Evolutionary conservation across 352 stramenopile genomes (phyloP), one percentile per base, ranked within the genome.

Genomic region (Peronospora farinosa): DNA sequence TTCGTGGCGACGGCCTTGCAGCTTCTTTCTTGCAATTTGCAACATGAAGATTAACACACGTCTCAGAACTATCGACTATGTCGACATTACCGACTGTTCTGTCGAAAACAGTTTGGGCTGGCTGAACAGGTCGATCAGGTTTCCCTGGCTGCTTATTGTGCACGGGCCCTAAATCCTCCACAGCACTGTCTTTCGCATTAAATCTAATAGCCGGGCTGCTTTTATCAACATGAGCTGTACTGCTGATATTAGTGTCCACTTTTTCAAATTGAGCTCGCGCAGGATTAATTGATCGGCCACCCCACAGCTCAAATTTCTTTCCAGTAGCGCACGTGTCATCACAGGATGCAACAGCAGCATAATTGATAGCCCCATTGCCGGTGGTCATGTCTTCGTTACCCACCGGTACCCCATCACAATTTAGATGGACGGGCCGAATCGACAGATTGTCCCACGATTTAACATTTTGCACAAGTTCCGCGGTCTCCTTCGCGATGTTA

Each of bases 211-310:
- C 31, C 9, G 12, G 10, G 13, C 31, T 12, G 11, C 2, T 9
- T 28, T 16, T 30, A 6, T 42, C 37, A 42, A 7, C 3, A 9
- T 27, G 27, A 30, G 16, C 15, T 28, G 11, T 25, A 15, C 12
- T 23, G 17, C 17, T 42, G 9, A 8, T 15, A 42, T 3, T 31
- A 42, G 12, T 5, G 37, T 9, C 13, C 7, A 28, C 8, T 19
- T 41, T 33, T 12, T 25, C 32, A 15, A n/a, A 10, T 44, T 17
- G 19, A 8, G 13, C 19, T 40, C 15, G 36, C 12, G 35, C 36
- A 31, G 28, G 36, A 27, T 11, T 15, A 28, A 32, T 48, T 2
- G 39, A 30, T 42, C 39, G 48, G 11, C 60, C 54, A 31, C 54
- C 54, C 25, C 0, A 30, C 16, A 17, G 8, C 37, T 30, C 36